Evolutionary conservation across 2,329 filamentous ascomycete genomes (phyloP), one percentile per base, ranked within the genome.

Genomic region (Phoma sp.): DNA sequence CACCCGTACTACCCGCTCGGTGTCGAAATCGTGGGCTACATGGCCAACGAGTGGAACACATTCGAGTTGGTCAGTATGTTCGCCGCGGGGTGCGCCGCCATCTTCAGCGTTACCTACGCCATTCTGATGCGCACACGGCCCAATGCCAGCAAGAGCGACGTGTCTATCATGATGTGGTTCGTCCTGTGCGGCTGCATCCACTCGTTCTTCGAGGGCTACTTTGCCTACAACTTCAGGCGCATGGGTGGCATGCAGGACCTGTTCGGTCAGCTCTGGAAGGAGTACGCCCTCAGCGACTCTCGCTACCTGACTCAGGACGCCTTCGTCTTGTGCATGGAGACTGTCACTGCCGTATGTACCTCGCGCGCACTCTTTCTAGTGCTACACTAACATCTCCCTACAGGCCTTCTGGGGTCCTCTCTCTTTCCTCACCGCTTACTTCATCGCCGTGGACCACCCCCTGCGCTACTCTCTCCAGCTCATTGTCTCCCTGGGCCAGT

Each of bases 191-290:
- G 85, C 2, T 85, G 82, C 62, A 80, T 96, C 33, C 92, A 96
- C 75, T 81, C 89, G 50, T 87, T 89, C 68, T 96, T 96, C 72
- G 91, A 96, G 78, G 90, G 88, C 33, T 96, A 96, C 74, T 96
- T 91, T 70, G 82, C 92, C 58, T 74, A 84, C 59, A 86, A 93
- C 70, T 88, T 90, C 71, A 75, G 79, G 22, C 78, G 77, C 23
- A 82, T 96, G 71, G 85, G 86, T 0, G 79, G 83, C 9, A 85
- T 85, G 55, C 88, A 91, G 70, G 86, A 87, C 49, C 77, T 95
- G 7, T 88, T 93, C 52, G 90, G 88, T 2, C 91, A 96, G 78
- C 80, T 96, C 39, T 96, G 92, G 92, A 96, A 96, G 71, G 92
- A 96, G 75, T 96, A 96, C 72, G 83, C 90, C 3, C 82, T 93